phyloP scores from a whole-genome alignment of 306 rosid genomes.

The Begonia loranthoides region DNA sequence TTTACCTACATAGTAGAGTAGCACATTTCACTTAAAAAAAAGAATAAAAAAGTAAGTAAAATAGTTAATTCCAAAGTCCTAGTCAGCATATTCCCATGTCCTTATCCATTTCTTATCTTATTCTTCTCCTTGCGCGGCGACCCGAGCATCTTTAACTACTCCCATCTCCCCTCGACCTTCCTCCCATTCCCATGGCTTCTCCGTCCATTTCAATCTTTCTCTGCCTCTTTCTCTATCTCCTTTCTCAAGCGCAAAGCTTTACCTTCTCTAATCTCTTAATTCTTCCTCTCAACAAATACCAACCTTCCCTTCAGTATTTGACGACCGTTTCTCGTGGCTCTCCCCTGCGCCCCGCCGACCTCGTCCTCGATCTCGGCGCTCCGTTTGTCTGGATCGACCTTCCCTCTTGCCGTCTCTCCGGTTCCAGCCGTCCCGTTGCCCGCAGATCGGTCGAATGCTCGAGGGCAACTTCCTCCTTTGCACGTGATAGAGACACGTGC shows the following conservation, averaged over 20 bases:
- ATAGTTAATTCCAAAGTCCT: too few relatives aligned
- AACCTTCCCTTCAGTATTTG: slow-evolving; percentile 39
- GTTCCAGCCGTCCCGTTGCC: slow-evolving; percentile 22
- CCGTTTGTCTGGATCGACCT: slow-evolving; percentile 40
- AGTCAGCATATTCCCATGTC: too few relatives aligned
- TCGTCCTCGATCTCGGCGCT: slow-evolving; percentile 49
- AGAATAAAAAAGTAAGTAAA: too few relatives aligned
- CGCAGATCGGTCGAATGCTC: slow-evolving; percentile 46
- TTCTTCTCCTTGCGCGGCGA: slow-evolving; percentile 4
- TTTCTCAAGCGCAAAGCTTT: slow-evolving; percentile 8
- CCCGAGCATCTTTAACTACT: too few relatives aligned
- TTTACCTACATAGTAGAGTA: too few relatives aligned
- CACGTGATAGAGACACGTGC: slow-evolving; percentile 19
- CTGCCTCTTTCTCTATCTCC: slow-evolving; percentile 4
- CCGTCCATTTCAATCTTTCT: slow-evolving; percentile 2
- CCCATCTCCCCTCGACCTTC: not conserved
- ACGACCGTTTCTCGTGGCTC: slow-evolving; percentile 30
- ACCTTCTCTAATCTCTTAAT: not conserved
- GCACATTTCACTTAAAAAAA: too few relatives aligned
- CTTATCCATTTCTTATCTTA: slow-evolving; percentile 11
- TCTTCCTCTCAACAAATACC: slow-evolving; percentile 35
- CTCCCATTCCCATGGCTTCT: slow-evolving; percentile 23
- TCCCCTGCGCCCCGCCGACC: slow-evolving; percentile 22
- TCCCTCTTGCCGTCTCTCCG: slow-evolving; percentile 5
- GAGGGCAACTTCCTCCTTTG: slow-evolving; percentile 16